Evolutionary conservation across 2,329 filamentous ascomycete species (phyloP).

Genomic region (Scedosporium minutisporum): DNA sequence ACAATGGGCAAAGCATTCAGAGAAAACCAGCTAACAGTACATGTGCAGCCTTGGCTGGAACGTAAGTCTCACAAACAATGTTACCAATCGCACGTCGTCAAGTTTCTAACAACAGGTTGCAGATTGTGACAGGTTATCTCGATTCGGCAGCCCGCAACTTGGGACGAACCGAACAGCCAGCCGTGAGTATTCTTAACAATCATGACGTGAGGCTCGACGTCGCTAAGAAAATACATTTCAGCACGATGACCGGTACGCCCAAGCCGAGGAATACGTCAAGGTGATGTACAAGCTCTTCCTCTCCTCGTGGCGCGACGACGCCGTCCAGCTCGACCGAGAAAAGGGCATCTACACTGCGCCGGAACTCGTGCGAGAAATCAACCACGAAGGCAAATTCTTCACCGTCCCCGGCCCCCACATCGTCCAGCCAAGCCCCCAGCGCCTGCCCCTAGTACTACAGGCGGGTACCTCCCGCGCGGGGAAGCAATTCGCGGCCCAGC

Average conservation of each 20-base stretch:
- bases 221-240: slow-evolving; percentile 9
- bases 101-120: slow-evolving; percentile 17
- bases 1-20: background rate
- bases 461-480: slow-evolving; percentile 59
- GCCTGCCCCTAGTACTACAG: slow-evolving; percentile 60
- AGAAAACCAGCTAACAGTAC: background rate
- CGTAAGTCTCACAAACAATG: background rate
- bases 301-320: slow-evolving; percentile 58
- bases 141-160: slow-evolving; percentile 61
- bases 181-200: slow-evolving; percentile 9
- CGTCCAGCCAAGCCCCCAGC: slow-evolving; percentile 55
- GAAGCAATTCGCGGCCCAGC: slow-evolving; percentile 57
- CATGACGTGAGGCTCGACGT: background rate
- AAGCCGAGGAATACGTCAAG: slow-evolving; percentile 54
- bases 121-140: slow-evolving; percentile 61
- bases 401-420: slow-evolving; percentile 56
- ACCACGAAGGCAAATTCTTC: slow-evolving; percentile 57
- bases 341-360: slow-evolving; percentile 46
- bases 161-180: slow-evolving; percentile 44
- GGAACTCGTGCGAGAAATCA: slow-evolving; percentile 50
- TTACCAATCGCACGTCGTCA: background rate
- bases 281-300: slow-evolving; percentile 60
- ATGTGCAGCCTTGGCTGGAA: background rate
- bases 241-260: slow-evolving; percentile 58
- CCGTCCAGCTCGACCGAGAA: slow-evolving; percentile 49